These are phyloP conservation scores for Boletus rufocinnamomeus DNA, from an alignment of 768 basidiomycete species.

Conservation along the genomic window DNA sequence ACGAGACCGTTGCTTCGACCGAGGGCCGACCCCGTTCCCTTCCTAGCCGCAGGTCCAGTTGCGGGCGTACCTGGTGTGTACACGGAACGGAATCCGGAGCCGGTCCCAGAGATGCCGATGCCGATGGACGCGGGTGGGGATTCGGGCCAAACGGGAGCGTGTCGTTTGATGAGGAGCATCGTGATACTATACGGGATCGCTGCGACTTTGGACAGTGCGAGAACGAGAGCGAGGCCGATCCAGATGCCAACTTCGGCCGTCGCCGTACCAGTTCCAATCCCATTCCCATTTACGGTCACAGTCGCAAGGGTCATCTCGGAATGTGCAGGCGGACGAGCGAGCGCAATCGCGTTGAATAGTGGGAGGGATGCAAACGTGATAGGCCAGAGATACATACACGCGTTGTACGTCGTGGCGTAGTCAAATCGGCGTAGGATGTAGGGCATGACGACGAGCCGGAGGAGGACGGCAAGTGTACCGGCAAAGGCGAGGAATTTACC, in stretches of 20 bases:
- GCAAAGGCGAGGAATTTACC: slow-evolving; percentile 55
- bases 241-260: slow-evolving; percentile 39
- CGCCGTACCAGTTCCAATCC: background rate
- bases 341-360: slow-evolving; percentile 5
- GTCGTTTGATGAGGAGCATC: slow-evolving; percentile 58
- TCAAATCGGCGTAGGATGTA: slow-evolving; percentile 14
- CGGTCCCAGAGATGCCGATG: background rate
- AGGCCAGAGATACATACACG: slow-evolving; percentile 12
- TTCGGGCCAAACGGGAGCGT: slow-evolving; percentile 38
- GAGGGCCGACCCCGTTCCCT: slow-evolving; percentile 30
- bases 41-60: background rate
- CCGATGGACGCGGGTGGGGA: background rate
- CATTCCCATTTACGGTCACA: background rate
- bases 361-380: slow-evolving; percentile 4
- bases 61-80: too few relatives aligned
- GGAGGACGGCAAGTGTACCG: slow-evolving; percentile 46
- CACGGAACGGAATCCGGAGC: background rate
- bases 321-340: background rate
- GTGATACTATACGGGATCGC: slow-evolving; percentile 44
- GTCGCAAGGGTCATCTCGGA: background rate
- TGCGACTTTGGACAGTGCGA: slow-evolving; percentile 37
- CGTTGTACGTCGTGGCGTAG: slow-evolving; percentile 5
- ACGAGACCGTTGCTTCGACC: slow-evolving; percentile 68
- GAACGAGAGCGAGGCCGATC: slow-evolving; percentile 45
- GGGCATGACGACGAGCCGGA: slow-evolving; percentile 54